Evolutionary conservation across 2,329 filamentous ascomycete genomes (phyloP), one percentile per base, ranked within the genome.

Genomic region (Phyllosticta paracitricarpa): DNA sequence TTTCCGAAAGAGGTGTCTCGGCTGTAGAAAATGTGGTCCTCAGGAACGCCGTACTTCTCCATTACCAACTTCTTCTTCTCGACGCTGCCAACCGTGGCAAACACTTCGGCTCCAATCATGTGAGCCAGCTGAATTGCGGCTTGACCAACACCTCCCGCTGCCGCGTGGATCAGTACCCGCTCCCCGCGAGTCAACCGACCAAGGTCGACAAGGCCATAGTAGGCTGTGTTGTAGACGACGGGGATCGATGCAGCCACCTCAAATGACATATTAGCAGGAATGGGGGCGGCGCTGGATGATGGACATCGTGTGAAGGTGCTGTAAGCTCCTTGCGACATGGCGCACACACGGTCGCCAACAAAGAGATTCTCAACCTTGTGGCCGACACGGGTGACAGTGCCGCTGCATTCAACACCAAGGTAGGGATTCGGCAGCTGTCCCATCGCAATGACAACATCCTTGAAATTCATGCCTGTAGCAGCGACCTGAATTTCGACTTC

Each of bases 81-180:
- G 7, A 55, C 53, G 14, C 62, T 68, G 7, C 69, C 67, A 2
- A 69, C 71, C 19, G 72, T 73, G 0, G 65, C 67, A 52, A 65
- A 72, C 1, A 73, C 65, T 9, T 70, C 64, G 17, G 67, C 69
- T 3, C 68, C 69, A n/a, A 69, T 57, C 53, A 62, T 59, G 33
- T 66, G 35, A 1, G 67, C 67, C 2, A 71, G 48, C 22, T 67
- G 61, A 30, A 73, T 69, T 17, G 66, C 67, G 12, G 68, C 69
- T 52, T 72, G 69, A 4, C 72, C 72, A 28, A 73, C 65, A 30
- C 66, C 68, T 9, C 70, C 70, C 10, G 67, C 66, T 3, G 66
- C 71, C 14, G 68, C 66, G 56, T 73, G 71, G 24, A 75, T 71
- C 17, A 76, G 65, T 17, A 76, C 65, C 2, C 40, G 62, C 2